A percentile compares a stretch with the other conserved stretches of the same genome.
phyloP scores from a whole-genome alignment of 1,139 yeast species.

The Sugiyamaella grinbergsii region DNA sequence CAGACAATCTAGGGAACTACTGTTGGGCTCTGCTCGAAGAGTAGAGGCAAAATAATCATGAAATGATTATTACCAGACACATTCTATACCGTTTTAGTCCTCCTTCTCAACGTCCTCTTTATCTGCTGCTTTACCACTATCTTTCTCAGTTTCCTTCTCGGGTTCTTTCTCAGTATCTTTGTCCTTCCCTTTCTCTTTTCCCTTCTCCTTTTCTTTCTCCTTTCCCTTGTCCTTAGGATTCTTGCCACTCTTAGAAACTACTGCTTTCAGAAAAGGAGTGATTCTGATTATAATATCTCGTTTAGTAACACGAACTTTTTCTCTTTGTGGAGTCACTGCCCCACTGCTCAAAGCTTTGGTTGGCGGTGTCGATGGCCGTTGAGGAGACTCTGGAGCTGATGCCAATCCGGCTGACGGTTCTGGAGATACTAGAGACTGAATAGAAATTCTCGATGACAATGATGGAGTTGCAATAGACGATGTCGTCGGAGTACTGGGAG shows the following conservation, averaged over 20 bases:
- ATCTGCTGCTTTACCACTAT: background rate
- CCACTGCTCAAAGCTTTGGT: constrained; percentile 8
- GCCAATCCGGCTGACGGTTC: constrained; percentile 9
- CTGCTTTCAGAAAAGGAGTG: constrained; percentile 39
- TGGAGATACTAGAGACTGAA: constrained; percentile 28
- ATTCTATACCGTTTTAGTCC: background rate
- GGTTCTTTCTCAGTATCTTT: background rate
- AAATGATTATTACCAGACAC: too few species aligned
- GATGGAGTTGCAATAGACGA: constrained; percentile 8
- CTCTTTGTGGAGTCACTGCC: constrained; percentile 25
- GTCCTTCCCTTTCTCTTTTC: background rate
- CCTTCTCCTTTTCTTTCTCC: constrained; percentile 5
- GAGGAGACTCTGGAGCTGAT: constrained; percentile 21
- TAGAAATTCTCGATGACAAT: constrained; percentile 29
- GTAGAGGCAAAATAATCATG: too few species aligned
- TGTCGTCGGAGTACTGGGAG: constrained; percentile 14
- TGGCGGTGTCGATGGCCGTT: constrained; percentile 26
- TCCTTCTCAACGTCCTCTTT: background rate
- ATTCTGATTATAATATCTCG: constrained; percentile 45
- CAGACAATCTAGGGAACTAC: too few species aligned
- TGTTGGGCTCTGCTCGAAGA: constrained; percentile 3
- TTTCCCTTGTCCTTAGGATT: constrained; percentile 6
- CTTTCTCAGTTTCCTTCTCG: background rate
- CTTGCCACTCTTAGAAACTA: constrained; percentile 9
- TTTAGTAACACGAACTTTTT: constrained; percentile 39